Evolutionary conservation across 2,329 filamentous ascomycete genomes (phyloP), one percentile per base, ranked within the genome.

Genomic region (Endothia cerciana): DNA sequence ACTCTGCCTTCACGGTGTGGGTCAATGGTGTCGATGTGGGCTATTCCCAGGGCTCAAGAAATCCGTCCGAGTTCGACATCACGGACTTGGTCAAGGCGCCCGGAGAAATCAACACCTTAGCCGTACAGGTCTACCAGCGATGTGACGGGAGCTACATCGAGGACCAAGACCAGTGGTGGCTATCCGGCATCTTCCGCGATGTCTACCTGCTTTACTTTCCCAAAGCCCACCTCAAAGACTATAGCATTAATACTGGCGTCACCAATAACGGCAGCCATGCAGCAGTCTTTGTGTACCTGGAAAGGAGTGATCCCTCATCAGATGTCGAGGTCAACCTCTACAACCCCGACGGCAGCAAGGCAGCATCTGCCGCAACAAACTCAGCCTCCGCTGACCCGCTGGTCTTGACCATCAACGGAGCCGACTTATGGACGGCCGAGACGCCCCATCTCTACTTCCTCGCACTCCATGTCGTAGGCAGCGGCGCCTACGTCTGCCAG

Each of bases 141-240:
- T 91, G 87, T 41, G 88, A 92, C 72, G 90, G 89, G 2, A 88
- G 85, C 25, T 92, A 92, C 68, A 85, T 92, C 41, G 90, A 92
- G 72, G 89, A 91, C 67, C 88, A 85, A 69, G 77, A 89, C 70
- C 85, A 88, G 75, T 89, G 87, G 87, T 84, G 85, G 77, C 75
- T 87, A 47, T 84, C 81, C 64, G 79, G 82, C 5, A 88, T 87
- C 58, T 88, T 87, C 71, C 82, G 88, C 8, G 86, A 90, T 72
- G 87, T 90, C 0, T 81, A 83, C 64, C 76, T 90, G 5, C 74
- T 88, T 13, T 83, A 82, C 0, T 89, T 89, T 68, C 83, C 85
- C 0, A 74, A 76, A 49, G 33, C 28, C 19, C 72, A 88, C 83
- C 81, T 89, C 62, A 80, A 88, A 65, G 83, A 89, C 68, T 75